phyloP scores from a whole-genome alignment of 768 basidiomycete species.

The Termitomyces heimii region DNA sequence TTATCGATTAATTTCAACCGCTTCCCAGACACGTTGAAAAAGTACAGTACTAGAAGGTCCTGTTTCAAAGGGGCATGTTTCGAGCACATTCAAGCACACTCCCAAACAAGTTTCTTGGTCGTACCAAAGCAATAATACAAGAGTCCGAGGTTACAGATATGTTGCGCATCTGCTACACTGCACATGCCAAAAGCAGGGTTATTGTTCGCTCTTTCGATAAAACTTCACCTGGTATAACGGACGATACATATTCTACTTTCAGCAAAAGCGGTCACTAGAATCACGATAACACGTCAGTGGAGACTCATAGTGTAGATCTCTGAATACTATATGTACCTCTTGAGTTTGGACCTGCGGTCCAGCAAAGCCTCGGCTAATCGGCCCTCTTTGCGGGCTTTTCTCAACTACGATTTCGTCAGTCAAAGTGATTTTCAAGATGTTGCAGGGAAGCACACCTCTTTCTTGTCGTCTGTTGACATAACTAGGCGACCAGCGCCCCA shows the following conservation, averaged over 20 bases:
- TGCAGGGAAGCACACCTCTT: slow-evolving; percentile 44
- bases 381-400: slow-evolving; percentile 73
- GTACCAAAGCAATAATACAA: background rate
- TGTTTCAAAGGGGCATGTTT: background rate
- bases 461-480: slow-evolving; percentile 64
- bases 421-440: background rate
- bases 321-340: slow-evolving; percentile 47
- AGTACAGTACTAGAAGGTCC: background rate
- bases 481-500: slow-evolving; percentile 81
- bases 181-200: background rate
- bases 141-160: too few species aligned
- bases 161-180: background rate
- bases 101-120: background rate
- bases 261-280: slow-evolving; percentile 48
- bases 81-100: background rate
- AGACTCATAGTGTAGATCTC: background rate
- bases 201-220: background rate
- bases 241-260: slow-evolving; percentile 10
- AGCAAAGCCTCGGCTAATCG: slow-evolving; percentile 75
- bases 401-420: slow-evolving; percentile 43
- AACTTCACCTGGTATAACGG: background rate
- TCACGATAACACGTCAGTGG: background rate
- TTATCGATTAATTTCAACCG: background rate
- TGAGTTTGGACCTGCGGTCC: slow-evolving; percentile 76
- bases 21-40: background rate